Conservation (phyloP, 192 early-diverging fungal species). For the Neocallimastix lanati region DNA sequence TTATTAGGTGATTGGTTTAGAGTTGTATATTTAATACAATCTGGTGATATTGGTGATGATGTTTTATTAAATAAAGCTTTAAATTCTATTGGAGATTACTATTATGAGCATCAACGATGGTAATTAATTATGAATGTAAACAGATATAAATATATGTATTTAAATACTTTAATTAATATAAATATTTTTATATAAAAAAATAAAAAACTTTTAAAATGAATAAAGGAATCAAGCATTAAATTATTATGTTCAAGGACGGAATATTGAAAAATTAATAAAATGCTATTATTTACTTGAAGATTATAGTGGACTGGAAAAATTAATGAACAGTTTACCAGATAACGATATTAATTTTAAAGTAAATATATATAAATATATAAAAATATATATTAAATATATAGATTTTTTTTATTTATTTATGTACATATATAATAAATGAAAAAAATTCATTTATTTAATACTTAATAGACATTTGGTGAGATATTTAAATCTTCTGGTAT, state of each 20-base stretch:
- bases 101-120: constrained; percentile 28
- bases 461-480: constrained; percentile 6
- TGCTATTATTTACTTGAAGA: constrained; percentile 31
- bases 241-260: constrained; percentile 31
- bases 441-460: not conserved
- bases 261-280: constrained; percentile 20
- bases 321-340: constrained; percentile 16
- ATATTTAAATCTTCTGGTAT: constrained; percentile 27
- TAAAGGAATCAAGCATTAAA: constrained; percentile 26
- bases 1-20: constrained; percentile 36
- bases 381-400: too few species aligned
- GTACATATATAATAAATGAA: not conserved
- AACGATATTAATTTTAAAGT: constrained; percentile 12
- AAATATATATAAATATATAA: too few species aligned
- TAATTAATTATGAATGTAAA: too few species aligned
- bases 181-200: not conserved
- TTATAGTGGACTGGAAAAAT: constrained; percentile 23
- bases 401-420: too few species aligned
- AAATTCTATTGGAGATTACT: constrained; percentile 31
- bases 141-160: too few species aligned
- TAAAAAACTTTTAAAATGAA: not conserved
- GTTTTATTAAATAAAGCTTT: constrained; percentile 27
- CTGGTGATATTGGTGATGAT: constrained; percentile 32
- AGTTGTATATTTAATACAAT: constrained; percentile 35
- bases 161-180: too few species aligned